phyloP scores from a whole-genome alignment of 2,329 filamentous ascomycete genomes.

The Neopestalotiopsis sp. region DNA sequence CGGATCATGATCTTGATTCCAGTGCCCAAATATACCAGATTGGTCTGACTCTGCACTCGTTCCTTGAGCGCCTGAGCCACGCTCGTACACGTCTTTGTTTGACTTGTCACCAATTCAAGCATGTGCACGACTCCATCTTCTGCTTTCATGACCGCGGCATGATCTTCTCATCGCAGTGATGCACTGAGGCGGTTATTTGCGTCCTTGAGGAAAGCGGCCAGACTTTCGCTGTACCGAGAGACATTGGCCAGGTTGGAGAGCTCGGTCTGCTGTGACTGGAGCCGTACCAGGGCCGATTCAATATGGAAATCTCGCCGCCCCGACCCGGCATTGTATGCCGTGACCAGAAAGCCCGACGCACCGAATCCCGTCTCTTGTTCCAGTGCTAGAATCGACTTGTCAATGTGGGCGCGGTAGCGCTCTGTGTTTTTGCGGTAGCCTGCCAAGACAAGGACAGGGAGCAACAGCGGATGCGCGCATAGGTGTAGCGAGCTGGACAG shows the following conservation, averaged over 20 bases:
- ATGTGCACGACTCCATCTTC: slow-evolving; percentile 8
- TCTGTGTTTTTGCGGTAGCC: neutral
- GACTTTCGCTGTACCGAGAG: neutral
- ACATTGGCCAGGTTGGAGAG: slow-evolving; percentile 2
- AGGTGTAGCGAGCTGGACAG: neutral
- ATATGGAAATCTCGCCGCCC: neutral
- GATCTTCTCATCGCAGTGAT: neutral
- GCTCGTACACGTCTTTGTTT: neutral
- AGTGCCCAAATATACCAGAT: neutral
- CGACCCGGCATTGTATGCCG: neutral
- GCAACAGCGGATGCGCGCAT: neutral
- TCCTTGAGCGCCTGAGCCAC: slow-evolving; percentile 13
- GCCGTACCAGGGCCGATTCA: slow-evolving; percentile 7
- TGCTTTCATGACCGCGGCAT: neutral
- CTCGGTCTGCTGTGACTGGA: slow-evolving; percentile 15
- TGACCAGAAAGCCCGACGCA: neutral
- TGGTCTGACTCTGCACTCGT: slow-evolving; percentile 13
- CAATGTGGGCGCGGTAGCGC: slow-evolving; percentile 1
- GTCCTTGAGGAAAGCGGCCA: neutral
- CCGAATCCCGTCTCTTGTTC: slow-evolving; percentile 14
- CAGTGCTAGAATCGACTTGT: neutral
- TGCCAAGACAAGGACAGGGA: neutral
- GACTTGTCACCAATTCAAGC: slow-evolving; percentile 5
- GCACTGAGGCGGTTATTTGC: neutral
- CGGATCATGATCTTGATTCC: neutral